Percentiles rank a stretch among this genome's conserved stretches.
Conservation (phyloP, 495 filamentous ascomycete species). For the Daldinia caldariorum region DNA sequence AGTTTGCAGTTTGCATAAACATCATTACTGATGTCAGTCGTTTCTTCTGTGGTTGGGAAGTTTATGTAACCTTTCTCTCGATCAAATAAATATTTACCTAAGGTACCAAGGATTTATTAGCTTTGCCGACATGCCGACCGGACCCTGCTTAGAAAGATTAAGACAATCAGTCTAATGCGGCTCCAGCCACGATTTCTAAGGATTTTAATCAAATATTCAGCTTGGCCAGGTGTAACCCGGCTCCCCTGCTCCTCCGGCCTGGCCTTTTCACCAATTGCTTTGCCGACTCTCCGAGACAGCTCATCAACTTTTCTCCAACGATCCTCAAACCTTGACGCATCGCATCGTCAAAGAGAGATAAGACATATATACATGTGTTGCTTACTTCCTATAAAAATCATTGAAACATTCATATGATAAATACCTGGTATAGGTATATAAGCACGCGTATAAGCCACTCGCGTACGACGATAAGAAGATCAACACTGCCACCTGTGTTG, state of each 20-base stretch:
- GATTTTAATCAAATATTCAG: conserved; percentile 37
- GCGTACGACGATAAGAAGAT: neutral
- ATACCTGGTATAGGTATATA: neutral
- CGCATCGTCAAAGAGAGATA: neutral
- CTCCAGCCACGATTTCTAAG: conserved; percentile 17
- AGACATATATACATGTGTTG: neutral
- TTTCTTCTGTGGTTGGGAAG: neutral
- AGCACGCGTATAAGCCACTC: neutral
- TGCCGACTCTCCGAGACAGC: conserved; percentile 27
- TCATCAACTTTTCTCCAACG: conserved; percentile 20
- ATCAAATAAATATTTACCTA: too few species aligned
- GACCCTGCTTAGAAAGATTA: conserved; percentile 21
- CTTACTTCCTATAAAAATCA: too few species aligned
- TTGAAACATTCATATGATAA: neutral
- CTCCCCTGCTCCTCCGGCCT: neutral
- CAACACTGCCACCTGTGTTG: neutral
- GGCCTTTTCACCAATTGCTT: conserved; percentile 3
- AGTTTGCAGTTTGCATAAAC: neutral
- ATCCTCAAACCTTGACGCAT: conserved; percentile 20
- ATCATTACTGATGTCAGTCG: neutral
- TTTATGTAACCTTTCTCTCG: conserved; percentile 9
- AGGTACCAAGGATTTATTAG: conserved; percentile 5
- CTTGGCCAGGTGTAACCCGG: conserved; percentile 25
- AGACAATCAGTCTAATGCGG: conserved; percentile 20
- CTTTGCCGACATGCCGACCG: conserved; percentile 32